phyloP scores from a whole-genome alignment of 345 rosid species.

The Schrenkiella parvula region DNA sequence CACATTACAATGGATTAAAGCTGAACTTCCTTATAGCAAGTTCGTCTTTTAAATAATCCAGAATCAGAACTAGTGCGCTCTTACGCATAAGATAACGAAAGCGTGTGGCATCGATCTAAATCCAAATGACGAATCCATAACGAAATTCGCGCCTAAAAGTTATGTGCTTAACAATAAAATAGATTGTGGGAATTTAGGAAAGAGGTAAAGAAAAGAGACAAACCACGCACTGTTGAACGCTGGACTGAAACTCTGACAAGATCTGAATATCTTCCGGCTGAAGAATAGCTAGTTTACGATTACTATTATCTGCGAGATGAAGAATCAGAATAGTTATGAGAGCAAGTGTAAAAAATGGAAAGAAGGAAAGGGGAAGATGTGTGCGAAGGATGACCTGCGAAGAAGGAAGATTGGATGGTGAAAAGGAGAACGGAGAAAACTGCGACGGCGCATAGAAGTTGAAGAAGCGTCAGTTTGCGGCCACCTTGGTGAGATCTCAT shows the following conservation, averaged over 20 bases:
- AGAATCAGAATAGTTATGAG: not conserved
- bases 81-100: not conserved
- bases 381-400: conserved; percentile 45
- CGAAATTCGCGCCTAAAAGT: not conserved
- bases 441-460: conserved; percentile 48
- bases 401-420: conserved; percentile 60
- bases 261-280: conserved; percentile 40
- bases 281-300: conserved; percentile 35
- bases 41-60: not conserved
- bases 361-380: not conserved
- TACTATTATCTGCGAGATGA: conserved; percentile 33
- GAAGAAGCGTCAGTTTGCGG: conserved; percentile 50
- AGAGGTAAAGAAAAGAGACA: conserved; percentile 22
- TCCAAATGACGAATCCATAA: not conserved
- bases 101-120: not conserved
- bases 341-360: not conserved
- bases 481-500: conserved; percentile 49
- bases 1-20: not conserved
- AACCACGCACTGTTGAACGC: conserved; percentile 87
- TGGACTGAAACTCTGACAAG: conserved; percentile 64
- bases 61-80: not conserved
- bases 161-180: not conserved
- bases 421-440: conserved; percentile 57
- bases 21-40: not conserved
- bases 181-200: not conserved